Conservation (phyloP, 1,284 basidiomycete species). For the Heterobasidion occidentale region DNA sequence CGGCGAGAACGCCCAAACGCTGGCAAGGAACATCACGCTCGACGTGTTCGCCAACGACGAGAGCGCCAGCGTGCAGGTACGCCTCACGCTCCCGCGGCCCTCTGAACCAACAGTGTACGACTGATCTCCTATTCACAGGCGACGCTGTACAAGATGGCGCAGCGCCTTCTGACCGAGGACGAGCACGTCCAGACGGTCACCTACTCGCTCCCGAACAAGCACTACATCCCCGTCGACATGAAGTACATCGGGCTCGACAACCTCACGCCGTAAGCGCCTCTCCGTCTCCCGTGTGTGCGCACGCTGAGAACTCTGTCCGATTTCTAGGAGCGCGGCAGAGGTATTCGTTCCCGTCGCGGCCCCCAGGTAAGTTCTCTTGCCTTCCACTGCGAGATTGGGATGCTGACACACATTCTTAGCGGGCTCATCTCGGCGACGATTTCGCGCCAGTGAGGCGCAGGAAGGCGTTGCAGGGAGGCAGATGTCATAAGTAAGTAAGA, state of each 20-base stretch:
- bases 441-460: no score
- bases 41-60: slow-evolving; percentile 83
- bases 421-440: no score
- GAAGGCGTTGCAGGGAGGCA: no score
- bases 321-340: slow-evolving; percentile 61
- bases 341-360: slow-evolving; percentile 78
- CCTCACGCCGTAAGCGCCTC: slow-evolving; percentile 33
- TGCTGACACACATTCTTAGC: no score
- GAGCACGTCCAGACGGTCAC: slow-evolving; percentile 51
- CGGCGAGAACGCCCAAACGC: slow-evolving; percentile 43
- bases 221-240: slow-evolving; percentile 84
- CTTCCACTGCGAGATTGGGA: neutral
- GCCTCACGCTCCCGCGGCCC: slow-evolving; percentile 13
- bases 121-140: slow-evolving; percentile 39
- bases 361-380: slow-evolving; percentile 45
- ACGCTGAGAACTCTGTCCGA: neutral
- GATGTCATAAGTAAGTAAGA: no score
- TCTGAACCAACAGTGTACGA: neutral
- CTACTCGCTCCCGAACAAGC: slow-evolving; percentile 89
- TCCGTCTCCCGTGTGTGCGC: neutral
- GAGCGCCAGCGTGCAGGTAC: slow-evolving; percentile 86
- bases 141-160: slow-evolving; percentile 86
- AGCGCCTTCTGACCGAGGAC: slow-evolving; percentile 65
- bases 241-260: slow-evolving; percentile 50
- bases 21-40: slow-evolving; percentile 64